Percentiles rank a stretch among this genome's conserved stretches.
Conservation (phyloP, 768 basidiomycete species). For the Tephrocybe sp. region DNA sequence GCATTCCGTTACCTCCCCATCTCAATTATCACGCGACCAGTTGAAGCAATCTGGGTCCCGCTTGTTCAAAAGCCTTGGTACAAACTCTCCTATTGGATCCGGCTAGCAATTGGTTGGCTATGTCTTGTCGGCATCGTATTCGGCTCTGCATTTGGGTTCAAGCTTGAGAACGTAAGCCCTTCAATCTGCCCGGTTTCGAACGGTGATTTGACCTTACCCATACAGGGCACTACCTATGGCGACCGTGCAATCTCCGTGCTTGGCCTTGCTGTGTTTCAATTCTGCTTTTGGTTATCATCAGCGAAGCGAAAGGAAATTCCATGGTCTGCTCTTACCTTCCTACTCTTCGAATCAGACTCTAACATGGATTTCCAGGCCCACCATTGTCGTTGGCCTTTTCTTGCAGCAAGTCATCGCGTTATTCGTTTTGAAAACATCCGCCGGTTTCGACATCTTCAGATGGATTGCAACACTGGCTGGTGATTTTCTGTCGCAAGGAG, state of each 20-base stretch:
- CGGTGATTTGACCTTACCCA: constrained; percentile 12
- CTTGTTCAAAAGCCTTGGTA: constrained; percentile 69
- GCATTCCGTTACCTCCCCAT: constrained; percentile 85
- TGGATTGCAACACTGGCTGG: constrained; percentile 80
- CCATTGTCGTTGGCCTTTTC: constrained; percentile 86
- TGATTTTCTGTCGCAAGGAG: constrained; percentile 74
- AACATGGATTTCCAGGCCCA: constrained; percentile 50
- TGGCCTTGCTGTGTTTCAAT: constrained; percentile 80
- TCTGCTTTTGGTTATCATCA: constrained; percentile 70
- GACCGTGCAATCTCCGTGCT: constrained; percentile 82
- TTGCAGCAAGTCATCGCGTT: constrained; percentile 84
- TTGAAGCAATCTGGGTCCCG: constrained; percentile 70
- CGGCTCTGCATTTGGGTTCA: constrained; percentile 86
- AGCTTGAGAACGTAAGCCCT: constrained; percentile 48
- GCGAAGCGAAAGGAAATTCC: constrained; percentile 61
- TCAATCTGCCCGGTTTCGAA: neutral
- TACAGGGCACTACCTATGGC: constrained; percentile 56
- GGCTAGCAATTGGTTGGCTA: constrained; percentile 73
- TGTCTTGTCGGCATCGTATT: constrained; percentile 76
- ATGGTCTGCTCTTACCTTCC: constrained; percentile 51
- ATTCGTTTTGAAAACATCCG: constrained; percentile 83
- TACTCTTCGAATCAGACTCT: constrained; percentile 3
- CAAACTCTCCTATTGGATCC: constrained; percentile 44
- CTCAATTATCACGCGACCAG: constrained; percentile 66
- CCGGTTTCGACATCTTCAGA: constrained; percentile 81